A percentile compares a stretch with the other conserved stretches of the same genome.
These are phyloP conservation scores for Monotropa hypopitys DNA, from an alignment of 179 eudicot genomes.

Conservation along the genomic window DNA sequence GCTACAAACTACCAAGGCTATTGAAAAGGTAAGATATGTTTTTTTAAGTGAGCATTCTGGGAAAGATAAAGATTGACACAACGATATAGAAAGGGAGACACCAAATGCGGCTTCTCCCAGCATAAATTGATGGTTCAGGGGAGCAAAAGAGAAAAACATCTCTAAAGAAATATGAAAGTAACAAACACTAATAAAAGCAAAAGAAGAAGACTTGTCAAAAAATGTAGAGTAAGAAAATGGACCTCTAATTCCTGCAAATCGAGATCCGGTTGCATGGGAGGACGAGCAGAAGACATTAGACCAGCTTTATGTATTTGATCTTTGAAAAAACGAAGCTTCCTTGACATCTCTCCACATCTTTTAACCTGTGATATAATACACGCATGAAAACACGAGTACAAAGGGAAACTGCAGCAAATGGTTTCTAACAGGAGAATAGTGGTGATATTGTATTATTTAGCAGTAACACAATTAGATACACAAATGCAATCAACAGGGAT, in stretches of 20 bases:
- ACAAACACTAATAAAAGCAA: neutral
- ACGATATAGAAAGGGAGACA: too few species aligned
- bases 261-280: conserved; percentile 52
- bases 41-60: too few species aligned
- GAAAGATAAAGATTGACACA: too few species aligned
- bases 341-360: conserved; percentile 91
- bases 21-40: too few species aligned
- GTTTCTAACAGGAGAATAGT: neutral
- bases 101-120: too few species aligned
- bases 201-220: neutral
- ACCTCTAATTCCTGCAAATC: conserved; percentile 91
- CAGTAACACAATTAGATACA: neutral
- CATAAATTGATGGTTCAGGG: neutral
- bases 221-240: conserved; percentile 2
- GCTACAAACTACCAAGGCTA: too few species aligned
- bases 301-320: conserved; percentile 90
- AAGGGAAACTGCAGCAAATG: neutral
- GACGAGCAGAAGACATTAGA: conserved; percentile 36
- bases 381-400: neutral
- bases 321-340: conserved; percentile 80
- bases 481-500: conserved; percentile 5
- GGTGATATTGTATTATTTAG: neutral
- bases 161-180: too few species aligned
- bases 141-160: neutral
- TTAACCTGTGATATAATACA: conserved; percentile 43